phyloP scores from a whole-genome alignment of 768 basidiomycete genomes.

The Hygrocybe punicea region DNA sequence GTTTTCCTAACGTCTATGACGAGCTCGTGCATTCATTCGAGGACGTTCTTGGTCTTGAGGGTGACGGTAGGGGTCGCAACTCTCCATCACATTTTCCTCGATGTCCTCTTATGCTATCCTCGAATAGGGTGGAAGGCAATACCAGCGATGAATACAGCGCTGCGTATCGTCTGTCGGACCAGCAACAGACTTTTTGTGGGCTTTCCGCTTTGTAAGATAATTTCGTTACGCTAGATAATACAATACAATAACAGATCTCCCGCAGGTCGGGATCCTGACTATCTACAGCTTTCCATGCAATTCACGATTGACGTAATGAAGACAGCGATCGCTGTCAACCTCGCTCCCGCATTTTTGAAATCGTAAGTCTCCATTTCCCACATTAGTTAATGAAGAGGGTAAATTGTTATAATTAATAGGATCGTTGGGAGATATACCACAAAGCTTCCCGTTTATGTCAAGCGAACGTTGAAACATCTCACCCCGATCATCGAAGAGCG shows the following conservation, averaged over 20 bases:
- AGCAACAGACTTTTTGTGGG: slow-evolving; percentile 37
- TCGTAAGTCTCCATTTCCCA: slow-evolving; percentile 26
- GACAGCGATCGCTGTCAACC: slow-evolving; percentile 23
- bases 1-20: slow-evolving; percentile 41
- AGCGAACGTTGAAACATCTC: slow-evolving; percentile 20
- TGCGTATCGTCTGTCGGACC: slow-evolving; percentile 30
- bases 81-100: not conserved
- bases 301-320: slow-evolving; percentile 33
- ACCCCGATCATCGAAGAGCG: slow-evolving; percentile 19
- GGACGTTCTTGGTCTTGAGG: slow-evolving; percentile 34
- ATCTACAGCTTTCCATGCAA: slow-evolving; percentile 24
- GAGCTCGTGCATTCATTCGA: slow-evolving; percentile 45
- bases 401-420: slow-evolving; percentile 1
- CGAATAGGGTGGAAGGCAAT: slow-evolving; percentile 11
- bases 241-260: not conserved
- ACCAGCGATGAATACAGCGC: slow-evolving; percentile 17
- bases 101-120: not conserved
- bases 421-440: slow-evolving; percentile 11
- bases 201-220: slow-evolving; percentile 28
- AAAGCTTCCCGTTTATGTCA: not conserved
- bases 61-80: slow-evolving; percentile 19
- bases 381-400: slow-evolving; percentile 6
- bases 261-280: slow-evolving; percentile 30
- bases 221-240: not conserved
- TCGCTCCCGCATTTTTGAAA: slow-evolving; percentile 33